Conservation (phyloP, 768 basidiomycete genomes). For the Asterophora lycoperdoides region DNA sequence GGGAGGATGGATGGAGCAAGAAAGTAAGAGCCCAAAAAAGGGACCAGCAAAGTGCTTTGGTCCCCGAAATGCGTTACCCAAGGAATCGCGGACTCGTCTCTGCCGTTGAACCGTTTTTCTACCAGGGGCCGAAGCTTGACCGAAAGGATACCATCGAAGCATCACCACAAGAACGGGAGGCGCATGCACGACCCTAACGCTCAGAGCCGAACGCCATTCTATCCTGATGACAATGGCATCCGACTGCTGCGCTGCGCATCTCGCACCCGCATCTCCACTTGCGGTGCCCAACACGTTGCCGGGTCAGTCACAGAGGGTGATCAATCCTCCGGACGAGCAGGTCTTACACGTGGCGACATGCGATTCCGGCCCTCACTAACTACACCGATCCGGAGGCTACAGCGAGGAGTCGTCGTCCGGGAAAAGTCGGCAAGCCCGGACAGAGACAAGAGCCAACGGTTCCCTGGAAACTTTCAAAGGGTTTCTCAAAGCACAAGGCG, state of each 20-base stretch:
- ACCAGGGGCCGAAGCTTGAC: conserved; percentile 13
- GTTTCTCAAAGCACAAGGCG: conserved; percentile 26
- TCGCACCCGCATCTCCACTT: not conserved
- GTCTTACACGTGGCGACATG: not conserved
- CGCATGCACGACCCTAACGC: not conserved
- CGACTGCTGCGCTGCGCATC: conserved; percentile 5
- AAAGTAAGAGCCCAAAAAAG: conserved; percentile 34
- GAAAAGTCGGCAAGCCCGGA: conserved; percentile 14
- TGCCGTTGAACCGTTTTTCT: conserved; percentile 21
- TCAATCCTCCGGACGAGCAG: conserved; percentile 10
- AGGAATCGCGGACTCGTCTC: conserved; percentile 39
- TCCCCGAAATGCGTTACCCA: conserved; percentile 33
- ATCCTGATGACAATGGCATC: conserved; percentile 5
- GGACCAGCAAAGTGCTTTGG: conserved; percentile 13
- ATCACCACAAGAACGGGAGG: not conserved
- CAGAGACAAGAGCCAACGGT: conserved; percentile 44
- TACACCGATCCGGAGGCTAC: conserved; percentile 15
- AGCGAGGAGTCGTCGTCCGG: conserved; percentile 21
- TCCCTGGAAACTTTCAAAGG: conserved; percentile 34
- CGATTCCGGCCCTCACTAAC: not conserved
- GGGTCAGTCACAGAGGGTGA: conserved; percentile 8
- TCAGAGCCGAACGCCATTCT: not conserved
- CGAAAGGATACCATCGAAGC: conserved; percentile 2
- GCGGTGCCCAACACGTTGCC: not conserved
- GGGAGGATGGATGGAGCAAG: conserved; percentile 34